Conservation (phyloP, 2,329 filamentous ascomycete genomes). For the Aspergillus niger region DNA sequence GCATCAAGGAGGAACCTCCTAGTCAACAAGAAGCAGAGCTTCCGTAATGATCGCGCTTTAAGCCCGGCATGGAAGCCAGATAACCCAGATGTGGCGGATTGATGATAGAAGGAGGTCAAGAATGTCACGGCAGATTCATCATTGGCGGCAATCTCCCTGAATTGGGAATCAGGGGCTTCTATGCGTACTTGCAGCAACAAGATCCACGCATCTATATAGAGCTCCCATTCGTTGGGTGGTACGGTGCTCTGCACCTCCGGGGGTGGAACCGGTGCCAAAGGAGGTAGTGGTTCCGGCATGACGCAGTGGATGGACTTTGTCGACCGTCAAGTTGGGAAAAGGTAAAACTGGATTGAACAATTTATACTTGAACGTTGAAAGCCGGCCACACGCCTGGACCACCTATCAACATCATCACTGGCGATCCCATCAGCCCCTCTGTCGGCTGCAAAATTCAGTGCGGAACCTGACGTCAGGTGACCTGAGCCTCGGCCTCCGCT, state of each 20-base stretch:
- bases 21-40: slow-evolving; percentile 65
- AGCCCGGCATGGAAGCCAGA: slow-evolving; percentile 29
- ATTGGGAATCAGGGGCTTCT: slow-evolving; percentile 58
- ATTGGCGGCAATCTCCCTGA: slow-evolving; percentile 53
- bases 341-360: no score
- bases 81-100: slow-evolving; percentile 49
- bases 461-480: no score
- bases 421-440: no score
- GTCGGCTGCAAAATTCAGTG: no score
- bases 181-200: slow-evolving; percentile 67
- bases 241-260: slow-evolving; percentile 67
- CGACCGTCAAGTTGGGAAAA: not conserved
- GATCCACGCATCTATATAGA: slow-evolving; percentile 75
- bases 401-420: no score
- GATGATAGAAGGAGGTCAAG: slow-evolving; percentile 65
- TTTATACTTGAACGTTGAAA: no score
- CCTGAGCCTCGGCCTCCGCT: no score
- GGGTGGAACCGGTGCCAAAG: slow-evolving; percentile 76
- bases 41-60: slow-evolving; percentile 58
- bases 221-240: slow-evolving; percentile 71
- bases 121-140: slow-evolving; percentile 65
- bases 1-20: slow-evolving; percentile 57
- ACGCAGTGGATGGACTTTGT: not conserved
- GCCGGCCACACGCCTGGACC: no score
- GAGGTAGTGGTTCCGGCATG: slow-evolving; percentile 59